Percentiles rank a stretch among this genome's conserved stretches.
These are phyloP conservation scores for Penicillium ochrochloron DNA, from an alignment of 495 filamentous ascomycete genomes.

Conservation along the genomic window DNA sequence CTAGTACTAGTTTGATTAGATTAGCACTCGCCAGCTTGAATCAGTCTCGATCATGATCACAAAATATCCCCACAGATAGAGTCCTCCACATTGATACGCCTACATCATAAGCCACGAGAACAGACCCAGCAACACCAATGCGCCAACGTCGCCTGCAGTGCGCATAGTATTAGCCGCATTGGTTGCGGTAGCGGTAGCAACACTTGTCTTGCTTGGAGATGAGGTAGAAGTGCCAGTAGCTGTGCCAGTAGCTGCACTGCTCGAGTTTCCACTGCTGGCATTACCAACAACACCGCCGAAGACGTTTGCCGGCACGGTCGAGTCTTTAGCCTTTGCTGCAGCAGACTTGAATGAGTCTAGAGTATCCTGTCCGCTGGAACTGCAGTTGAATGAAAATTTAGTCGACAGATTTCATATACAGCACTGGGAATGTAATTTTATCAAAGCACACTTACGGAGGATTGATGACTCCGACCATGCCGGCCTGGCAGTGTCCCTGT, in stretches of 20 bases:
- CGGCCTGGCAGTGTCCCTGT: conserved; percentile 66
- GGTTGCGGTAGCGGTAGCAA: not conserved
- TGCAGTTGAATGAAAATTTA: not conserved
- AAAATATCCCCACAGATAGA: not conserved
- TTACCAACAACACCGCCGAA: not conserved
- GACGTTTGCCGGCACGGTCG: not conserved
- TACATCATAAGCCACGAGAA: conserved; percentile 4
- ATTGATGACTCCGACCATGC: conserved; percentile 75
- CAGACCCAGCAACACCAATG: not conserved
- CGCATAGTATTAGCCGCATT: not conserved
- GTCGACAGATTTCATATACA: not conserved
- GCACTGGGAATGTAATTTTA: not conserved
- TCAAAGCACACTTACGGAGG: conserved; percentile 54
- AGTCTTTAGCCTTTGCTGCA: not conserved
- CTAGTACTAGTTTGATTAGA: not conserved
- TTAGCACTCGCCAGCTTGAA: not conserved
- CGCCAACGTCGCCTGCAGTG: not conserved
- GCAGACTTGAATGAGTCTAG: not conserved
- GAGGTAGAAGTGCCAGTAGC: not conserved
- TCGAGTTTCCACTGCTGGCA: not conserved
- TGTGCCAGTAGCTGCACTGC: not conserved
- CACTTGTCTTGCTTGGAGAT: conserved; percentile 5
- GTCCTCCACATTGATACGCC: not conserved
- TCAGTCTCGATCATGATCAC: not conserved
- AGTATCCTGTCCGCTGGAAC: not conserved